Percentiles rank a stretch among this genome's conserved stretches.
Conservation (phyloP, 176 grass and related monocot genomes). For the Ananas comosus region DNA sequence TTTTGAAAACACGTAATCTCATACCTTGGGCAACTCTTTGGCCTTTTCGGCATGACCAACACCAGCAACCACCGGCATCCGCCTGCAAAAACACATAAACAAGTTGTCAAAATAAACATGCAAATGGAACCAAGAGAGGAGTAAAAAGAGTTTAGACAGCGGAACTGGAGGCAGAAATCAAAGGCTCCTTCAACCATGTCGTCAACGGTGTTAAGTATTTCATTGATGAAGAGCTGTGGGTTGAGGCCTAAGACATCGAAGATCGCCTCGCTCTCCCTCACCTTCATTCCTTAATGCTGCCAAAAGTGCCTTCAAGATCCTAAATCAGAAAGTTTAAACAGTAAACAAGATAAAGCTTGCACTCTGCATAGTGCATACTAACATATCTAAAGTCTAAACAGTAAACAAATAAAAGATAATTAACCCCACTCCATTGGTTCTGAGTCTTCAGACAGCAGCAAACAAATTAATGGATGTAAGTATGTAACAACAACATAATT, state of each 20-base stretch:
- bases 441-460: too few relatives aligned
- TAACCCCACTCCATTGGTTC: too few relatives aligned
- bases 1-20: background rate
- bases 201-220: slow-evolving; percentile 36
- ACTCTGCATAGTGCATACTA: too few relatives aligned
- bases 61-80: slow-evolving; percentile 1
- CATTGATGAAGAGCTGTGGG: slow-evolving; percentile 34
- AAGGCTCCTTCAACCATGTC: slow-evolving; percentile 29
- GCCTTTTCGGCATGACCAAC: slow-evolving; percentile 16
- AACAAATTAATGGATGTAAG: too few relatives aligned
- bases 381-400: too few relatives aligned
- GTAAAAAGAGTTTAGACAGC: background rate
- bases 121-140: background rate
- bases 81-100: slow-evolving; percentile 3
- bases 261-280: slow-evolving; percentile 15
- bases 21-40: slow-evolving; percentile 27
- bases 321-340: too few relatives aligned
- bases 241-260: slow-evolving; percentile 32
- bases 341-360: too few relatives aligned
- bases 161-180: slow-evolving; percentile 30
- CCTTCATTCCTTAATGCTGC: background rate
- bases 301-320: too few relatives aligned
- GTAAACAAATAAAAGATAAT: too few relatives aligned
- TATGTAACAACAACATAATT: too few relatives aligned
- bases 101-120: background rate